Evolutionary conservation across 2,329 filamentous ascomycete species (phyloP).

Genomic region (Pyrenophora seminiperda): DNA sequence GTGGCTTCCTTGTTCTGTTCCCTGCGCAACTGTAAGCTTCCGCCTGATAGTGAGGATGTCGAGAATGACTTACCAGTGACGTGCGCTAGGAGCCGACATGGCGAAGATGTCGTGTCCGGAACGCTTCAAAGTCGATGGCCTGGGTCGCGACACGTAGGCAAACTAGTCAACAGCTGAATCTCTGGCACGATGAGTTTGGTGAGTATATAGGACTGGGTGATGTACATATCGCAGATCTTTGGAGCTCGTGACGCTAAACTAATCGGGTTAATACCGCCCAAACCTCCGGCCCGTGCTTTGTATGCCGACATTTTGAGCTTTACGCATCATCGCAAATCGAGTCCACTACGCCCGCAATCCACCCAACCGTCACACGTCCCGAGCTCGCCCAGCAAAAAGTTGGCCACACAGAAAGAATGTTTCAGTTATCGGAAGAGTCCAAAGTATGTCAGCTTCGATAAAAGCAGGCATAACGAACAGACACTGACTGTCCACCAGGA

Average conservation of each 20-base stretch:
- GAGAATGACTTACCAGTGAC: constrained; percentile 69
- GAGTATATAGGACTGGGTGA: constrained; percentile 7
- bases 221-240: constrained; percentile 24
- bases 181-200: constrained; percentile 6
- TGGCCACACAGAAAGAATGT: constrained; percentile 50
- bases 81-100: constrained; percentile 67
- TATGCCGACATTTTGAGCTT: constrained; percentile 32
- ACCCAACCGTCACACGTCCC: constrained; percentile 1
- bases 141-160: constrained; percentile 1
- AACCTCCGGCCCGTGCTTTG: constrained; percentile 9
- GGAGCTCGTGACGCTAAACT: constrained; percentile 24
- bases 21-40: constrained; percentile 35
- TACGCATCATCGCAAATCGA: constrained; percentile 19
- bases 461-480: not conserved
- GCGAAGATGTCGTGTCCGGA: constrained; percentile 8
- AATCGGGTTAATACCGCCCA: constrained; percentile 12
- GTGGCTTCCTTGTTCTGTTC: constrained; percentile 97
- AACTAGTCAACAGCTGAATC: not conserved
- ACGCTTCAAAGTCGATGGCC: not conserved
- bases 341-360: constrained; percentile 9
- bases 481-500: constrained; percentile 64
- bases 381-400: not conserved
- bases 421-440: constrained; percentile 87
- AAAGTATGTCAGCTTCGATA: constrained; percentile 66
- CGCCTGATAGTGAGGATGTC: not conserved